These are phyloP conservation scores for Groenewaldozyma auringiensis DNA, from an alignment of 1,139 yeast genomes.

Conservation along the genomic window DNA sequence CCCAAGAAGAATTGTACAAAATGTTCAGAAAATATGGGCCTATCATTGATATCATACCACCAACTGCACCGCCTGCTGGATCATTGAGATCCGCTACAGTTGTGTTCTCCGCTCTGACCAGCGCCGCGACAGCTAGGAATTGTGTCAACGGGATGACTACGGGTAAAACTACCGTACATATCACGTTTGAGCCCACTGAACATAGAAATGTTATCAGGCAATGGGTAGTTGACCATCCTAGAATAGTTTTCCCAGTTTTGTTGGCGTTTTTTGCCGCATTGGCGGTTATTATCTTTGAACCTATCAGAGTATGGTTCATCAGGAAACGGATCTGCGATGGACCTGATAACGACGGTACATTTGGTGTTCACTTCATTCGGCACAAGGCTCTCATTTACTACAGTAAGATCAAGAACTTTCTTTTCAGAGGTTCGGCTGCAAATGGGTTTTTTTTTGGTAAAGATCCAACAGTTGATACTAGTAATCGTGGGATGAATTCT, in stretches of 20 bases:
- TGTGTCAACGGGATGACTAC: constrained; percentile 65
- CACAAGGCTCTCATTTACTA: constrained; percentile 16
- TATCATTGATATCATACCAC: constrained; percentile 65
- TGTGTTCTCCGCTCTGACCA: constrained; percentile 47
- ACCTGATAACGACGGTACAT: constrained; percentile 12
- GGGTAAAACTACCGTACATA: constrained; percentile 56
- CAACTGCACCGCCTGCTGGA: constrained; percentile 41
- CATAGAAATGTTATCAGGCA: constrained; percentile 48
- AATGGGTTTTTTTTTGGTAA: constrained; percentile 4
- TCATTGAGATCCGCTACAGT: constrained; percentile 41
- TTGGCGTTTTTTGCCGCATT: constrained; percentile 61
- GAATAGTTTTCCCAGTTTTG: constrained; percentile 64
- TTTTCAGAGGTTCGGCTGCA: constrained; percentile 14
- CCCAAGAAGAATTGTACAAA: constrained; percentile 79
- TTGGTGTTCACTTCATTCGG: constrained; percentile 24
- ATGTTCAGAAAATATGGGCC: constrained; percentile 82
- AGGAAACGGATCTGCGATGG: constrained; percentile 50
- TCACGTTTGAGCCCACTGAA: constrained; percentile 56
- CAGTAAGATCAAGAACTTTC: constrained; percentile 13
- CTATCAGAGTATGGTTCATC: constrained; percentile 77
- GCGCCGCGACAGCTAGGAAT: constrained; percentile 83
- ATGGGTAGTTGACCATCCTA: constrained; percentile 61
- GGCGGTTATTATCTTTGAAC: constrained; percentile 86
- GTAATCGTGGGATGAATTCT: background rate
- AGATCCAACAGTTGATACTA: background rate